phyloP scores from a whole-genome alignment of 805 yeast species.

The Lachancea kluyveri region DNA sequence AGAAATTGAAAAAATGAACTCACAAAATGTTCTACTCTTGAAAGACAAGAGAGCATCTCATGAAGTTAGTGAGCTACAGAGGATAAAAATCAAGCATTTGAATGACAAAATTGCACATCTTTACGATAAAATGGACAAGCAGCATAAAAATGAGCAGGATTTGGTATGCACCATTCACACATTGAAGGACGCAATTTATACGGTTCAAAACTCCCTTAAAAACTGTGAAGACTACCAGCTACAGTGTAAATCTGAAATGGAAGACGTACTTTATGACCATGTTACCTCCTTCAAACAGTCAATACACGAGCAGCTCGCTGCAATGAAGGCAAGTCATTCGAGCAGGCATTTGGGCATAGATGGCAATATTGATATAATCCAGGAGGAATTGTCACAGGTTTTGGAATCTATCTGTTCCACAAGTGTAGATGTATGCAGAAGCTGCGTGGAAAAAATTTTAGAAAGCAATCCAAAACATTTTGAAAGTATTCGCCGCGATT shows the following conservation, averaged over 20 bases:
- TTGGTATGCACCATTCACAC: conserved; percentile 18
- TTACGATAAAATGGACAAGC: conserved; percentile 22
- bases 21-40: conserved; percentile 31
- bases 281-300: conserved; percentile 14
- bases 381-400: conserved; percentile 14
- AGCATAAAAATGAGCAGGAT: conserved; percentile 23
- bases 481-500: conserved; percentile 14
- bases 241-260: conserved; percentile 16
- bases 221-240: conserved; percentile 19
- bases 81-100: conserved; percentile 20
- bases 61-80: conserved; percentile 24
- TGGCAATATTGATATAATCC: conserved; percentile 15
- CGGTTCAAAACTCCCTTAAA: conserved; percentile 18
- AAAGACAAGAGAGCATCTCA: conserved; percentile 26
- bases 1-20: conserved; percentile 34
- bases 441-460: conserved; percentile 19
- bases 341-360: conserved; percentile 11
- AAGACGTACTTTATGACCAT: conserved; percentile 19
- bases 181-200: conserved; percentile 14
- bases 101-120: conserved; percentile 20
- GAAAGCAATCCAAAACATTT: conserved; percentile 21
- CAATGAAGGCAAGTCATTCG: conserved; percentile 9
- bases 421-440: conserved; percentile 19
- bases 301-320: conserved; percentile 13
- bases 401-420: conserved; percentile 14